A percentile compares a stretch with the other conserved stretches of the same genome.
These are phyloP conservation scores for Sarcomyxa edulis DNA, from an alignment of 768 basidiomycete species.

Conservation along the genomic window DNA sequence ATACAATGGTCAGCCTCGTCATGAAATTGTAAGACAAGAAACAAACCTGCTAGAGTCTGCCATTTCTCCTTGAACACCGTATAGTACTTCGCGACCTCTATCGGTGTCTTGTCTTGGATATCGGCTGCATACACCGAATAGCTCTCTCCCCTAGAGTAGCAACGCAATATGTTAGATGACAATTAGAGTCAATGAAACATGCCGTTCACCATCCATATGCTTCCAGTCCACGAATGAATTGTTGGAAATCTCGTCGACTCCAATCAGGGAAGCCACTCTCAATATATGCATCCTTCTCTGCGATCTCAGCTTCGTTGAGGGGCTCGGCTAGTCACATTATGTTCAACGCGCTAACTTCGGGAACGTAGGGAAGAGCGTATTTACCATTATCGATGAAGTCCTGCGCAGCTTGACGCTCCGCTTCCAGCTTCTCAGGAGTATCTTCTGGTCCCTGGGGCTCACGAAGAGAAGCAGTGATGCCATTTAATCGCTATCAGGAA, in stretches of 20 bases:
- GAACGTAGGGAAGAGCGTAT: neutral
- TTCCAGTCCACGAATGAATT: slow-evolving; percentile 46
- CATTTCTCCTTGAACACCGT: slow-evolving; percentile 86
- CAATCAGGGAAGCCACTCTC: slow-evolving; percentile 83
- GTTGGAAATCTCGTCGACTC: slow-evolving; percentile 92
- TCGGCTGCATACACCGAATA: slow-evolving; percentile 71
- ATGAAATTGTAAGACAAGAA: neutral
- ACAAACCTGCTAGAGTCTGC: slow-evolving; percentile 73
- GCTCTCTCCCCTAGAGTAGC: slow-evolving; percentile 47
- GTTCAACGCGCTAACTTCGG: neutral
- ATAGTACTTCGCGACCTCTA: slow-evolving; percentile 76
- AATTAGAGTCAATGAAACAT: too few relatives aligned
- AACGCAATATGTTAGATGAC: slow-evolving; percentile 3
- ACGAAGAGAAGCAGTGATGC: slow-evolving; percentile 56
- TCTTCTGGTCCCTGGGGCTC: slow-evolving; percentile 70
- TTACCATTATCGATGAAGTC: slow-evolving; percentile 83
- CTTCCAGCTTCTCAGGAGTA: slow-evolving; percentile 80
- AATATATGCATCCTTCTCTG: slow-evolving; percentile 73
- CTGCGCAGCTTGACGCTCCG: slow-evolving; percentile 74
- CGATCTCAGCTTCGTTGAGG: slow-evolving; percentile 82
- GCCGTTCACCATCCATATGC: slow-evolving; percentile 51
- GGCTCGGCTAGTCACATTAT: slow-evolving; percentile 88
- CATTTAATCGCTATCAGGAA: slow-evolving; percentile 50
- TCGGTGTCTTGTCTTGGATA: slow-evolving; percentile 77
- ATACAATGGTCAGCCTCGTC: too few relatives aligned